Conservation (phyloP, 306 rosid species). For the Rosa multiflora region DNA sequence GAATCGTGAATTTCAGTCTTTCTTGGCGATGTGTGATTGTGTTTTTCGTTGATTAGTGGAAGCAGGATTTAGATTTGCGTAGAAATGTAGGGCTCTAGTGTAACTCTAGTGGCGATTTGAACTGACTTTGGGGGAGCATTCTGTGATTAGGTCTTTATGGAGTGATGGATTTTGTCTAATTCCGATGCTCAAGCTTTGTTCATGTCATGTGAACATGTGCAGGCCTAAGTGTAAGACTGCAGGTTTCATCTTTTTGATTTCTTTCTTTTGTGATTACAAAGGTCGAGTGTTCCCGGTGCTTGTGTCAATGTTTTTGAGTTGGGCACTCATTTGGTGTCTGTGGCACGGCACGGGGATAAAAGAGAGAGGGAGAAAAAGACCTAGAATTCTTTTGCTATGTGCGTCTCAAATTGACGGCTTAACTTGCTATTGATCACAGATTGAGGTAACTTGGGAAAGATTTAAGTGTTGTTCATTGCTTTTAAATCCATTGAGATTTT, state of each 20-base stretch:
- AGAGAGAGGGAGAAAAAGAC: background rate
- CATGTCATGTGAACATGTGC: conserved; percentile 3
- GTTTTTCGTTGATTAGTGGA: background rate
- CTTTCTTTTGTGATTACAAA: background rate
- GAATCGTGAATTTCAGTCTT: conserved; percentile 3
- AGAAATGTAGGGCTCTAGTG: conserved; percentile 19
- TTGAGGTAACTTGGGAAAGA: background rate
- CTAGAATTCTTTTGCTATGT: background rate
- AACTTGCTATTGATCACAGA: background rate
- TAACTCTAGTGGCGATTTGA: conserved; percentile 27
- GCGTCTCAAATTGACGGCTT: background rate
- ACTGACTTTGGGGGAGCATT: conserved; percentile 28
- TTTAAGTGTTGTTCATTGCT: background rate
- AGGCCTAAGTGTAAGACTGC: conserved; percentile 8
- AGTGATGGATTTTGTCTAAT: background rate
- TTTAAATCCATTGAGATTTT: background rate
- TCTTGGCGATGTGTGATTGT: background rate
- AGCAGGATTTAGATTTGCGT: conserved; percentile 18
- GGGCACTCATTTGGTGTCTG: background rate
- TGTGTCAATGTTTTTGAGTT: background rate
- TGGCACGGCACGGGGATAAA: background rate
- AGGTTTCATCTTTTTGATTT: background rate
- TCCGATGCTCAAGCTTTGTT: background rate
- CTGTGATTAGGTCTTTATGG: conserved; percentile 10
- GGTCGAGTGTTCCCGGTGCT: background rate